phyloP scores from a whole-genome alignment of 495 filamentous ascomycete species.

The Penicillium bovifimosum region DNA sequence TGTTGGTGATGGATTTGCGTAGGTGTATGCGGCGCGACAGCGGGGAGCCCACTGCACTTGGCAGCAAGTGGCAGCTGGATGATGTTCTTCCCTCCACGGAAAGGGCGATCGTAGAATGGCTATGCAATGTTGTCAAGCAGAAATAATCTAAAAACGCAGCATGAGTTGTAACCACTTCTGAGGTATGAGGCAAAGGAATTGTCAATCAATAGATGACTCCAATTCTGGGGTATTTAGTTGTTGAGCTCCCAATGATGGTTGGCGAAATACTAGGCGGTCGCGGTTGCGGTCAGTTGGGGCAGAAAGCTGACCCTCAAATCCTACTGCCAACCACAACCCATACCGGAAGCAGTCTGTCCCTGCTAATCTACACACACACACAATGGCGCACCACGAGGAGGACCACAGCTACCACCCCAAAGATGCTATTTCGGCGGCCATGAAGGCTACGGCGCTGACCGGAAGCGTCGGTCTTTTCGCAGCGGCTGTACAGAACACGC shows the following conservation, averaged over 20 bases:
- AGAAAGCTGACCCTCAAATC: constrained; percentile 34
- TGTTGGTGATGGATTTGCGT: constrained; percentile 9
- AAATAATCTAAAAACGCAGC: too few relatives aligned
- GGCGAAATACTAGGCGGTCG: constrained; percentile 22
- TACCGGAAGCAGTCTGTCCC: constrained; percentile 24
- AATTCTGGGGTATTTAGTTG: background rate
- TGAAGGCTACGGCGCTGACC: constrained; percentile 58
- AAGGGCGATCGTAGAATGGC: background rate
- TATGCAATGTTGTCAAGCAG: background rate
- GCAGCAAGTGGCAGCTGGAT: constrained; percentile 13
- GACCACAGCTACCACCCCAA: constrained; percentile 63
- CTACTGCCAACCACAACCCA: constrained; percentile 20
- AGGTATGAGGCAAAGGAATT: background rate
- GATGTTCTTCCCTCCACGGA: background rate
- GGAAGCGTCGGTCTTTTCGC: constrained; percentile 63
- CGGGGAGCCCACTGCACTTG: constrained; percentile 28
- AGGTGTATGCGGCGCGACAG: constrained; percentile 18
- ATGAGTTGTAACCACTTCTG: too few relatives aligned
- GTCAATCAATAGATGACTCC: background rate
- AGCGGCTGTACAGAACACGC: constrained; percentile 78
- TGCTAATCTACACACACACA: constrained; percentile 12
- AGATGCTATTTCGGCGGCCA: constrained; percentile 65
- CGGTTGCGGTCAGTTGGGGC: constrained; percentile 4
- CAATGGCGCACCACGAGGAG: constrained; percentile 44
- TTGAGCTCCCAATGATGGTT: constrained; percentile 10